phyloP scores from a whole-genome alignment of 208 protist genomes.

The Entamoeba moshkovskii region DNA sequence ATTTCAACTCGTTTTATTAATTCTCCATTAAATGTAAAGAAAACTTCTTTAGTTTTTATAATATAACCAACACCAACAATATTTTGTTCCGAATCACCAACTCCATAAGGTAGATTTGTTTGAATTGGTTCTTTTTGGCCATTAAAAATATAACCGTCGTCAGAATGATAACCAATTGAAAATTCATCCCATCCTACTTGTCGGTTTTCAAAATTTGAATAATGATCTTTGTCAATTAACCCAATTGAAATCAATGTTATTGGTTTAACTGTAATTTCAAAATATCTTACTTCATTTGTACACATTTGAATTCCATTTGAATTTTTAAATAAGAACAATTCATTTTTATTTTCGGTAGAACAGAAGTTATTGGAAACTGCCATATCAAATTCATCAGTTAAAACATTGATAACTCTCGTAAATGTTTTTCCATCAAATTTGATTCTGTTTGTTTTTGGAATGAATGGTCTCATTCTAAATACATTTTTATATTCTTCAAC shows the following conservation, averaged over 20 bases:
- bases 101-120: too few relatives aligned
- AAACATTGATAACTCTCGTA: not conserved
- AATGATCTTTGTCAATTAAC: not conserved
- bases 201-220: not conserved
- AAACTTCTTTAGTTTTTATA: not conserved
- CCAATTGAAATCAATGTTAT: not conserved
- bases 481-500: too few relatives aligned
- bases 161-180: not conserved
- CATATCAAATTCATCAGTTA: not conserved
- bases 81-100: not conserved
- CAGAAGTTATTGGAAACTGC: not conserved
- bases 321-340: not conserved
- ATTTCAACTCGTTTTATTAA: not conserved
- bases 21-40: not conserved
- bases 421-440: not conserved
- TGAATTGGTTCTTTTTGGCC: too few relatives aligned
- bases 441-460: not conserved
- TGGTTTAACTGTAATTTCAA: not conserved
- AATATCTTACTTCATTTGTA: not conserved
- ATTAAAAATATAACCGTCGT: not conserved
- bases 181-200: not conserved
- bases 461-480: not conserved
- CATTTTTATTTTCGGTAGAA: not conserved
- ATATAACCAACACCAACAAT: not conserved
- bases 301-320: not conserved